phyloP scores from a whole-genome alignment of 495 filamentous ascomycete species.

The Penicillium tannophilum region DNA sequence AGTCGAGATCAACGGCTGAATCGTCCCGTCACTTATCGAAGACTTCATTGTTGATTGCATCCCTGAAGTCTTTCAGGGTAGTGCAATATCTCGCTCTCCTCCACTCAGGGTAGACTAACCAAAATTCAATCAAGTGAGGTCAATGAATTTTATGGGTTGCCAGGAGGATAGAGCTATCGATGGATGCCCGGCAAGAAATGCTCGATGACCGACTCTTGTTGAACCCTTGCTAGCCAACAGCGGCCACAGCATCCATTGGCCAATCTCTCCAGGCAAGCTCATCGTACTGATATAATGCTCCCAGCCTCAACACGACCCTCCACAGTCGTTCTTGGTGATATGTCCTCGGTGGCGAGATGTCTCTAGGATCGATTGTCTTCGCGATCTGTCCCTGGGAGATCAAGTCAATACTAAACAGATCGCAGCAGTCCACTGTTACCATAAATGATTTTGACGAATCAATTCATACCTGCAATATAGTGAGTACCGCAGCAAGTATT shows the following conservation, averaged over 20 bases:
- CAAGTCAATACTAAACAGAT: not conserved
- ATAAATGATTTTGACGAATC: not conserved
- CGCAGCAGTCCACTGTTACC: not conserved
- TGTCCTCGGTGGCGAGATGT: not conserved
- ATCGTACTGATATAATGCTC: not conserved
- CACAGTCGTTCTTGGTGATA: not conserved
- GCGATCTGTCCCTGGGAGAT: not conserved
- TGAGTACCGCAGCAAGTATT: not conserved
- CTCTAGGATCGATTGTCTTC: not conserved
- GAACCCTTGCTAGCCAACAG: not conserved
- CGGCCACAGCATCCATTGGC: not conserved
- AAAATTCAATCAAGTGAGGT: not conserved
- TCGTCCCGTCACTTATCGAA: not conserved
- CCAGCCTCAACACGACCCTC: not conserved
- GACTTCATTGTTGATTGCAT: conserved; percentile 2
- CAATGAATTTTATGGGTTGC: not conserved
- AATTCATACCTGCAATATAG: not conserved
- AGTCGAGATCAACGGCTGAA: not conserved
- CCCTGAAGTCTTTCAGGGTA: not conserved
- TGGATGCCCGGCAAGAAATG: not conserved
- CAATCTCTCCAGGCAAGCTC: not conserved
- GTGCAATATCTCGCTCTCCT: not conserved
- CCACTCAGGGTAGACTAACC: not conserved
- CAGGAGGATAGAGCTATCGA: not conserved
- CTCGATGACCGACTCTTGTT: not conserved